Conservation (phyloP, 495 filamentous ascomycete genomes). For the Penicillium coffeae region DNA sequence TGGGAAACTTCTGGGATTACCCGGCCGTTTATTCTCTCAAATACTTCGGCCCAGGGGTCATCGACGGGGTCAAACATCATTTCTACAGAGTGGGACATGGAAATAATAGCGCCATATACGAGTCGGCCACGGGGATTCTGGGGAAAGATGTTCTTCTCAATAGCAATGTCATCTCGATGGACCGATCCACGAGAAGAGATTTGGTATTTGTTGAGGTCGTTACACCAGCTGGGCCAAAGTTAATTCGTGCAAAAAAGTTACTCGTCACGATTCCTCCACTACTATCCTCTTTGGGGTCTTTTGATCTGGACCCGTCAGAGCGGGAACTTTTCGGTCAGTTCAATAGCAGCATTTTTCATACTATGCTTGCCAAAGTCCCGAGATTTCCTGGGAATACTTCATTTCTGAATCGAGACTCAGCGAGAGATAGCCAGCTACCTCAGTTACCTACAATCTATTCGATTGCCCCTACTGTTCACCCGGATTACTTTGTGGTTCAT, state of each 20-base stretch:
- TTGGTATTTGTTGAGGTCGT: slow-evolving; percentile 15
- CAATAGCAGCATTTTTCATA: no score
- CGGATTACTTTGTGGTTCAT: no score
- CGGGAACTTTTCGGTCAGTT: slow-evolving; percentile 37
- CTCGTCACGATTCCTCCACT: slow-evolving; percentile 35
- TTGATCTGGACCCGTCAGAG: slow-evolving; percentile 36
- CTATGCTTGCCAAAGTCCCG: no score
- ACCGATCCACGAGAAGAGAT: slow-evolving; percentile 13
- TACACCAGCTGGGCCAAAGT: slow-evolving; percentile 32
- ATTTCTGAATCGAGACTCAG: no score
- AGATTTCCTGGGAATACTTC: no score
- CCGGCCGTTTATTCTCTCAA: slow-evolving; percentile 7
- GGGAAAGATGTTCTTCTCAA: slow-evolving; percentile 24
- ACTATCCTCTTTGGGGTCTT: slow-evolving; percentile 25
- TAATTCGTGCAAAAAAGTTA: slow-evolving; percentile 41
- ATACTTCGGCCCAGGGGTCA: slow-evolving; percentile 5
- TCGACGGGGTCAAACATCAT: no score
- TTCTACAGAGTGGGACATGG: no score
- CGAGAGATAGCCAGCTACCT: no score
- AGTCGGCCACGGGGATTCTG: slow-evolving; percentile 15
- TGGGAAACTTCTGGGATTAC: slow-evolving; percentile 5
- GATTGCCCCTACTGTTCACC: no score
- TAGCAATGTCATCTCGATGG: not conserved
- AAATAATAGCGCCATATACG: no score
- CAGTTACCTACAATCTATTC: no score